A percentile compares a stretch with the other conserved stretches of the same genome.
phyloP scores from a whole-genome alignment of 148 eudicot species.

The Agrostemma githago region DNA sequence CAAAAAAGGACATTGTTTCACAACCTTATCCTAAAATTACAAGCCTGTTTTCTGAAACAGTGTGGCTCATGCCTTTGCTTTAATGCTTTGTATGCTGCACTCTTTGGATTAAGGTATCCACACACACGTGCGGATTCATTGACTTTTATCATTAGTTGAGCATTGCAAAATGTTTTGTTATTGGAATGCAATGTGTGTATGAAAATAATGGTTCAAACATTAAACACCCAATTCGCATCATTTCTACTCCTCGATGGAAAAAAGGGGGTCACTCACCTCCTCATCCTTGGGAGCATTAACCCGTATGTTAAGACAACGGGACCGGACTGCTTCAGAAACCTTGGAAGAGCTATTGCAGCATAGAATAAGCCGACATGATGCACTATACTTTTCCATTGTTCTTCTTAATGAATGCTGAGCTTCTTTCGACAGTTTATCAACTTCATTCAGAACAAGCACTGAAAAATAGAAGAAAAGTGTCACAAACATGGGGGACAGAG shows the following conservation, averaged over 20 bases:
- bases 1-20: background rate
- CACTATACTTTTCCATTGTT: conserved; percentile 97
- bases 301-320: conserved; percentile 85
- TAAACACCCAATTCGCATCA: background rate
- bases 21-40: background rate
- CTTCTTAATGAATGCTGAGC: conserved; percentile 91
- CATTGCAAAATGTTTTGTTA: background rate
- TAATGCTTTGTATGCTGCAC: background rate
- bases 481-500: conserved; percentile 15
- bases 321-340: conserved; percentile 93
- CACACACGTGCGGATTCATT: background rate
- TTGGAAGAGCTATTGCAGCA: conserved; percentile 95
- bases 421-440: conserved; percentile 95
- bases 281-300: conserved; percentile 76
- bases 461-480: conserved; percentile 12
- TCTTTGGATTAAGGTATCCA: background rate
- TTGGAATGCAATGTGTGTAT: background rate
- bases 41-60: background rate
- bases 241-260: background rate
- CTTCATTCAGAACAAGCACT: conserved; percentile 97
- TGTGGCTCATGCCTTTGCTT: background rate
- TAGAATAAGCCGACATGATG: conserved; percentile 83
- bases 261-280: conserved; percentile 44
- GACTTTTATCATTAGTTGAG: background rate
- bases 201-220: background rate